phyloP scores from a whole-genome alignment of 1,139 yeast species.

The Blastobotrys capitulatus region DNA sequence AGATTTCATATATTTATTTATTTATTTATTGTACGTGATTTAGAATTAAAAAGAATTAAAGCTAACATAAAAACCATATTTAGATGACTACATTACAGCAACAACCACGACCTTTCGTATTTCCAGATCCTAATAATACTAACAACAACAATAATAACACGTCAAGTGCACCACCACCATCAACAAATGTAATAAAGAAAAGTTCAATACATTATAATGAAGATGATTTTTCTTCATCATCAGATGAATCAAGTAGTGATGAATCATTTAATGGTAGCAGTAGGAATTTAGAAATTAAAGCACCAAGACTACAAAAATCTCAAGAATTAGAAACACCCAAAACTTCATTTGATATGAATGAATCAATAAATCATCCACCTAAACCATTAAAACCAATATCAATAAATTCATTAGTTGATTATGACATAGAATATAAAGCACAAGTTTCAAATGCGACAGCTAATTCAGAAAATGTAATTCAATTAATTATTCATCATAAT shows the following conservation, averaged over 20 bases:
- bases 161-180: background rate
- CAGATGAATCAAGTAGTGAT: background rate
- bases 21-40: slow-evolving; percentile 2
- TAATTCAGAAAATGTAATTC: slow-evolving; percentile 22
- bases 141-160: background rate
- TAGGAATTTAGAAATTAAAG: slow-evolving; percentile 4
- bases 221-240: background rate
- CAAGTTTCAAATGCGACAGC: slow-evolving; percentile 17
- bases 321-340: background rate
- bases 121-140: slow-evolving; percentile 1
- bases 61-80: background rate
- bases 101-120: slow-evolving; percentile 3
- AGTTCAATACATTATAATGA: too few species aligned
- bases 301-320: background rate
- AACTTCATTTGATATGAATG: background rate
- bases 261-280: too few species aligned
- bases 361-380: slow-evolving; percentile 5
- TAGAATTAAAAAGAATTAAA: too few species aligned
- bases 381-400: slow-evolving; percentile 13
- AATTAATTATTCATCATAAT: slow-evolving; percentile 23
- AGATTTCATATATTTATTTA: background rate
- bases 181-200: too few species aligned
- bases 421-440: slow-evolving; percentile 19
- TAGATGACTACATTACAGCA: slow-evolving; percentile 3
- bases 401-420: slow-evolving; percentile 21